These are phyloP conservation scores for Sindora glabra DNA, from an alignment of 306 rosid species.

Conservation along the genomic window DNA sequence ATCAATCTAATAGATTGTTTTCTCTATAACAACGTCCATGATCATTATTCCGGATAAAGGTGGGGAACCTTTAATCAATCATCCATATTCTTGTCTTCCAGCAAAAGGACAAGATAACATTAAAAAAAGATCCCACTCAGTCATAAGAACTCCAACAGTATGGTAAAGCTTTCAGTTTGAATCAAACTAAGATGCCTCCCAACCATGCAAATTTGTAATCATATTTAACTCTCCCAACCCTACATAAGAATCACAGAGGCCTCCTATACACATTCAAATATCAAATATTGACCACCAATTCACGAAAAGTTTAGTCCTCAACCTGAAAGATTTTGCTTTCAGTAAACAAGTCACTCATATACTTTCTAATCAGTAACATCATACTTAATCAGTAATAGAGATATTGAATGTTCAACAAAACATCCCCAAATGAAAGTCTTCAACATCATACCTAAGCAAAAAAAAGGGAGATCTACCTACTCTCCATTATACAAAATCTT, in stretches of 20 bases:
- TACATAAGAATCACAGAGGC: conserved; percentile 26
- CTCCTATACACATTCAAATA: conserved; percentile 22
- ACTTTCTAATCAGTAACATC: conserved; percentile 17
- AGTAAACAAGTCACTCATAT: conserved; percentile 22
- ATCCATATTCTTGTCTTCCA: conserved; percentile 8
- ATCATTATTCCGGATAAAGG: conserved; percentile 10
- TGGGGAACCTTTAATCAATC: neutral
- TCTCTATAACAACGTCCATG: conserved; percentile 14
- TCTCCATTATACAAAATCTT: conserved; percentile 25
- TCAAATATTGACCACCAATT: conserved; percentile 27
- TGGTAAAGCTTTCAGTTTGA: conserved; percentile 6
- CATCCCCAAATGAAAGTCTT: conserved; percentile 37
- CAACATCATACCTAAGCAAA: conserved; percentile 30
- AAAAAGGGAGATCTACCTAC: conserved; percentile 17
- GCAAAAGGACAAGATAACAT: conserved; percentile 11
- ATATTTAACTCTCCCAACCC: conserved; percentile 20
- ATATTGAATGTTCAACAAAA: conserved; percentile 24
- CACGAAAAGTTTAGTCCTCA: conserved; percentile 24
- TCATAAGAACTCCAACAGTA: conserved; percentile 13
- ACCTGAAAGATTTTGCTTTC: conserved; percentile 26
- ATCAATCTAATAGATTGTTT: conserved; percentile 14
- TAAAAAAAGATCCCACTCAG: conserved; percentile 10
- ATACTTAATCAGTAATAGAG: conserved; percentile 20
- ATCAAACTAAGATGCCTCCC: conserved; percentile 22
- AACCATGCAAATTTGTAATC: conserved; percentile 3